These are phyloP conservation scores for Microsporum canis DNA, from an alignment of 2,329 filamentous ascomycete genomes.

Conservation along the genomic window DNA sequence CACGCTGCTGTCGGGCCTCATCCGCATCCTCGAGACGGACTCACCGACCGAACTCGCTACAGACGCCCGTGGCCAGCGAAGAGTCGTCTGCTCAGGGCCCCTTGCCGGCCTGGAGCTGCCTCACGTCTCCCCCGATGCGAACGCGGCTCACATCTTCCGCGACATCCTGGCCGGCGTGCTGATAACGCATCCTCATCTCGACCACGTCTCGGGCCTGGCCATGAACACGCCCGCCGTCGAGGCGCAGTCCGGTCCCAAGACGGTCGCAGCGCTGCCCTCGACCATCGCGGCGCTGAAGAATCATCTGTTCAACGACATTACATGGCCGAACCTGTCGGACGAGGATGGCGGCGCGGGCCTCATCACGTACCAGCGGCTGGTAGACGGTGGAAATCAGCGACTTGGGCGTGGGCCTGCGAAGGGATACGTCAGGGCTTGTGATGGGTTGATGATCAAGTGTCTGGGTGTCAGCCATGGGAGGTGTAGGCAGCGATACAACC, in stretches of 20 bases:
- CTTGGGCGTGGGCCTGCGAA: constrained; percentile 67
- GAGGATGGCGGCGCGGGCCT: constrained; percentile 91
- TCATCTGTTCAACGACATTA: constrained; percentile 95
- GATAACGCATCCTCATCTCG: constrained; percentile 93
- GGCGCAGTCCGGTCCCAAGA: constrained; percentile 65
- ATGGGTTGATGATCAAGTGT: constrained; percentile 78
- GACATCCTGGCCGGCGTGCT: constrained; percentile 77
- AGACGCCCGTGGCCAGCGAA: constrained; percentile 18
- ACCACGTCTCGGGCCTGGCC: constrained; percentile 83
- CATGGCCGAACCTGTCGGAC: constrained; percentile 95
- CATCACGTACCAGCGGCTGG: constrained; percentile 77
- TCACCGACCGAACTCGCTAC: constrained; percentile 16
- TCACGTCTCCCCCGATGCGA: constrained; percentile 55
- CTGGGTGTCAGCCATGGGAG: constrained; percentile 83
- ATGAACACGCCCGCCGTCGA: constrained; percentile 85
- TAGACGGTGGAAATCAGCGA: constrained; percentile 77
- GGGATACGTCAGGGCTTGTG: constrained; percentile 79
- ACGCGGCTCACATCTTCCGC: constrained; percentile 68
- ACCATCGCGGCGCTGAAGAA: constrained; percentile 88
- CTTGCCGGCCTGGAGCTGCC: constrained; percentile 70
- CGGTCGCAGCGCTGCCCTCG: constrained; percentile 70
- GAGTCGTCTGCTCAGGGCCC: constrained; percentile 47
- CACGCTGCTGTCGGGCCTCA: constrained; percentile 75
- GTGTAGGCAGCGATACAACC: constrained; percentile 60
- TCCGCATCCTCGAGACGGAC: constrained; percentile 54